Base-by-base conservation (phyloP, 2,329 filamentous ascomycete genomes). In the Pezicula rhizophila region DNA sequence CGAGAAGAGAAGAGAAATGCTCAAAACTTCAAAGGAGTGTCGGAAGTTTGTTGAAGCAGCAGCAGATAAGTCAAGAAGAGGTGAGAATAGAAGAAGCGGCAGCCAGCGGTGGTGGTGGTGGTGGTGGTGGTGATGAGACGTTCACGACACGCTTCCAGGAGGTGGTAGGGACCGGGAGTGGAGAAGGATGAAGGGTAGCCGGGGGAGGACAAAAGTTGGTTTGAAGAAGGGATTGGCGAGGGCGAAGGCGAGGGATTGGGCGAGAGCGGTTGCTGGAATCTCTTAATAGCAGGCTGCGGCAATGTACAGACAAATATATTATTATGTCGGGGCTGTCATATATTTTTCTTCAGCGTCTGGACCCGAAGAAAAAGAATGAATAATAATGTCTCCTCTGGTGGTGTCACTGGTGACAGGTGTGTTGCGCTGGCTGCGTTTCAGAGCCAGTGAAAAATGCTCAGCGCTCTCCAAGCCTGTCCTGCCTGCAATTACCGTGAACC, bases 21-120 rank as follows among this genome's bases (percentile, higher is more conserved):
- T 31, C 28, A 31, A 48, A 44, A 17, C 7, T 23, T 49, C 26
- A 42, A 52, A 54, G 39, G 49, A 51, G 43, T 47, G 47, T 45
- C 20, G 41, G 26, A 34, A 33, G n/a, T 28, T 40, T 17, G 34
- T 23, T 31, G 45, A 50, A 26, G 44, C 25, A 44, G 46, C 23
- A 40, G 47, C 37, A 52, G 46, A 42, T 50, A 52, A 52, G 49
- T 10, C 28, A 47, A 42, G 39, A 57, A 52, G 50, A 52, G 39
- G 49, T 33, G 31, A 18, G 42, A 51, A 52, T 42, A 35, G 47
- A 57, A 61, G 57, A 57, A 51, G 44, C 51, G 47, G 51, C 26
- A 12, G 28, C 28, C 51, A 46, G 51, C 26, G 5, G 28, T 10
- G 8, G 28, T 31, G 11, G 28, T 31, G 3, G 8, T 31, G 28